Evolutionary conservation across 2,329 filamentous ascomycete species (phyloP).

Genomic region (Elsinoe necatrix): DNA sequence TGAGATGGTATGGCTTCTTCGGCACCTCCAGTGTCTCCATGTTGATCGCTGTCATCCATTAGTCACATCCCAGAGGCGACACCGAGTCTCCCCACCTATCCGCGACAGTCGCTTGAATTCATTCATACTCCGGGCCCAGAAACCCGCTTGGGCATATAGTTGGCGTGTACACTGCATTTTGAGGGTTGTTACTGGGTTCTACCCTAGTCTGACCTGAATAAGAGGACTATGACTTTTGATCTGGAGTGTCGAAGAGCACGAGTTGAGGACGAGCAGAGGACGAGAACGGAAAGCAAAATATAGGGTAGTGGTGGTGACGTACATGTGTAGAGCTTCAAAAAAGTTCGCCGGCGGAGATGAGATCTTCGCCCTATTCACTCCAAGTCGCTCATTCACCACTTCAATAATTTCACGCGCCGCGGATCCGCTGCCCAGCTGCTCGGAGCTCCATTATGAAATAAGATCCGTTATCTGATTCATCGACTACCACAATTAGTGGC

Average conservation of each 20-base stretch:
- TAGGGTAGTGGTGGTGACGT: not conserved
- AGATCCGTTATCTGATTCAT: not conserved
- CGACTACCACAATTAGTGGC: not conserved
- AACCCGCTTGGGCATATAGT: slow-evolving; percentile 37
- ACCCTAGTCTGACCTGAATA: not conserved
- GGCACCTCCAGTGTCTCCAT: slow-evolving; percentile 61
- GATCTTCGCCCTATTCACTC: not conserved
- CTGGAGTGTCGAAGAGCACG: too few relatives aligned
- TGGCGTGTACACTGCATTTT: slow-evolving; percentile 32
- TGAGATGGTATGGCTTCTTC: slow-evolving; percentile 54
- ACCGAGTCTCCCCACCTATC: slow-evolving; percentile 39
- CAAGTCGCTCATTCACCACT: not conserved
- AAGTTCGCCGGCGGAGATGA: slow-evolving; percentile 7
- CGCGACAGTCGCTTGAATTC: slow-evolving; percentile 50
- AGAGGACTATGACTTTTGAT: too few relatives aligned
- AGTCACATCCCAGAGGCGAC: slow-evolving; percentile 17
- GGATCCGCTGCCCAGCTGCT: not conserved
- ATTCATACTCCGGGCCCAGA: slow-evolving; percentile 50
- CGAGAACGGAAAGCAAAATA: too few relatives aligned
- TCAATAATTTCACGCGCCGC: not conserved
- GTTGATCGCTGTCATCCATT: slow-evolving; percentile 48
- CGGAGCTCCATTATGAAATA: not conserved
- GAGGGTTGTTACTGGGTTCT: not conserved
- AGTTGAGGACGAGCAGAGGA: too few relatives aligned
- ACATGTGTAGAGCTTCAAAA: slow-evolving; percentile 8